A percentile compares a stretch with the other conserved stretches of the same genome.
Evolutionary conservation across 2,329 filamentous ascomycete species (phyloP).

Genomic region (Ophiosphaerella narmari): DNA sequence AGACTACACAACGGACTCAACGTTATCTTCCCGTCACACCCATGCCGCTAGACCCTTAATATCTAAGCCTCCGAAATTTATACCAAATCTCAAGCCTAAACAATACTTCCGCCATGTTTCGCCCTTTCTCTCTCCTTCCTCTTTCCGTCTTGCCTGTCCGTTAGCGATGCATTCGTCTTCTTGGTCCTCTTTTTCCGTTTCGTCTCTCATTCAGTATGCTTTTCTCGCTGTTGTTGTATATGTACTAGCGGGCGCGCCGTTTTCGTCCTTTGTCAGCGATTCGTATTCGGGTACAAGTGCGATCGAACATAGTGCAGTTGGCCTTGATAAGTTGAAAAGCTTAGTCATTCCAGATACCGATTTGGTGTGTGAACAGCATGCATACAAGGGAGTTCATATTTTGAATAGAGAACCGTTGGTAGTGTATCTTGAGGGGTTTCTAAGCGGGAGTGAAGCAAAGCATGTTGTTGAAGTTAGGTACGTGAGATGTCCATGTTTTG

Average conservation of each 20-base stretch:
- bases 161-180: constrained; percentile 5
- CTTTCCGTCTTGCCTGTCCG: not conserved
- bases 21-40: constrained; percentile 2
- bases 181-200: constrained; percentile 19
- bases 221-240: constrained; percentile 37
- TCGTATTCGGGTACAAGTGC: not conserved
- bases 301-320: constrained; percentile 11
- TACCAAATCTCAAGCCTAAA: not conserved
- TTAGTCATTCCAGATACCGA: constrained; percentile 48
- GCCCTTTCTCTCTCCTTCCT: not conserved
- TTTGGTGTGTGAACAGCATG: constrained; percentile 47
- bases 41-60: constrained; percentile 1
- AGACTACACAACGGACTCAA: not conserved
- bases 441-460: constrained; percentile 54
- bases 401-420: constrained; percentile 60
- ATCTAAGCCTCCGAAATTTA: not conserved
- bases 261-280: constrained; percentile 15
- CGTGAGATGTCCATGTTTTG: not conserved
- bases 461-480: constrained; percentile 61
- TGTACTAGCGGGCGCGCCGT: constrained; percentile 43
- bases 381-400: constrained; percentile 51
- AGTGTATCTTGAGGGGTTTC: constrained; percentile 62
- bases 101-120: not conserved
- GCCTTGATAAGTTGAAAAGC: constrained; percentile 37
- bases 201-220: constrained; percentile 37